Percentiles rank a stretch among this genome's conserved stretches.
phyloP scores from a whole-genome alignment of 495 filamentous ascomycete species.

The Thozetella sp. region DNA sequence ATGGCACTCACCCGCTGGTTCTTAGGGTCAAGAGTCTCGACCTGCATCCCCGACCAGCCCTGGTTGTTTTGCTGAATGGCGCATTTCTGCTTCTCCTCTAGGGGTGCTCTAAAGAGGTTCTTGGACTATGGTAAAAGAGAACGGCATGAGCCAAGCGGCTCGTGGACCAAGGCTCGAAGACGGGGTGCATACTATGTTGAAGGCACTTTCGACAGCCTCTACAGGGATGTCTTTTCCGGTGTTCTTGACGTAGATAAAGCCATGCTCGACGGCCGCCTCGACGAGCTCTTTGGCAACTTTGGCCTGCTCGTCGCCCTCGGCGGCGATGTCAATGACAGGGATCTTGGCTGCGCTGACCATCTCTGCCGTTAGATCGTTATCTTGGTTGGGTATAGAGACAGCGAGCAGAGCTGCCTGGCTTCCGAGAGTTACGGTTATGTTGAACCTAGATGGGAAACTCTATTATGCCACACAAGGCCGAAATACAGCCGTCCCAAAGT shows the following conservation, averaged over 20 bases:
- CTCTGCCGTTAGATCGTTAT: background rate
- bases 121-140: too few relatives aligned
- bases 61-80: constrained; percentile 77
- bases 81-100: constrained; percentile 72
- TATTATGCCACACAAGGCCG: too few relatives aligned
- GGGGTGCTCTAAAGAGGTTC: constrained; percentile 73
- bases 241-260: constrained; percentile 85
- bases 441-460: too few relatives aligned
- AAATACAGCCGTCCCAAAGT: too few relatives aligned
- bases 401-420: too few relatives aligned
- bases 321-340: constrained; percentile 79
- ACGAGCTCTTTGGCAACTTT: constrained; percentile 72
- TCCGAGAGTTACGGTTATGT: too few relatives aligned
- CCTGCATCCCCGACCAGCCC: constrained; percentile 88
- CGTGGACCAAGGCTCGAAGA: background rate
- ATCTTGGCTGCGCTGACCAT: constrained; percentile 59
- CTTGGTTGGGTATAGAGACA: too few relatives aligned
- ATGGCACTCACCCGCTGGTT: constrained; percentile 66
- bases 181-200: constrained; percentile 63
- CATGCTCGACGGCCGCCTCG: constrained; percentile 76
- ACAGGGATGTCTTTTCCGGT: constrained; percentile 66
- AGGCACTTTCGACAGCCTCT: constrained; percentile 69
- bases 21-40: constrained; percentile 83
- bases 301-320: constrained; percentile 46
- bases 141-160: constrained; percentile 1